phyloP scores from a whole-genome alignment of 768 basidiomycete genomes.

The Dacryopinax spathularia region DNA sequence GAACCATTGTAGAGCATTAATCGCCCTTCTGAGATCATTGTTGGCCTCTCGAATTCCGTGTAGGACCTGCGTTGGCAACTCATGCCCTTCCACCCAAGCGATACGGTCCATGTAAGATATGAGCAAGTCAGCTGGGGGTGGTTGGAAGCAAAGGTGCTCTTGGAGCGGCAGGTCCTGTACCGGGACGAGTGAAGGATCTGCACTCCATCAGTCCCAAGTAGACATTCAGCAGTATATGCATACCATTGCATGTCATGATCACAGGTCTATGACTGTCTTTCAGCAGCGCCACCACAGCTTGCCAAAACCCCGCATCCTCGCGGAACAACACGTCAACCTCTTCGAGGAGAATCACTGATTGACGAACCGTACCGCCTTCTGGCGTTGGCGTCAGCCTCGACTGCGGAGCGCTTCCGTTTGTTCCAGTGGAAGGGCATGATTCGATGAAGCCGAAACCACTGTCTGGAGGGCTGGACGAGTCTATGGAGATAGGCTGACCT shows the following conservation, averaged over 20 bases:
- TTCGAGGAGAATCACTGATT: conserved; percentile 83
- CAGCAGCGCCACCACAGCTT: conserved; percentile 65
- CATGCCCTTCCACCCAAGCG: conserved; percentile 41
- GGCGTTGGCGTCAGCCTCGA: background rate
- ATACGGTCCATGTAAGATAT: conserved; percentile 55
- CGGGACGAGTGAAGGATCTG: conserved; percentile 66
- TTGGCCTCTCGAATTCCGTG: background rate
- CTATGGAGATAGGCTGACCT: background rate
- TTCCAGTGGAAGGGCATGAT: background rate
- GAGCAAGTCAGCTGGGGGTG: conserved; percentile 41
- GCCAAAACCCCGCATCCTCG: conserved; percentile 78
- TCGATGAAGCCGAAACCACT: background rate
- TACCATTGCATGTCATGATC: conserved; percentile 90
- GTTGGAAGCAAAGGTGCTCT: conserved; percentile 46
- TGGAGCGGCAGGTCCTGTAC: conserved; percentile 62
- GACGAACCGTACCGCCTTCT: conserved; percentile 33
- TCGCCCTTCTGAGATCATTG: background rate
- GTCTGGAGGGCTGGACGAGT: conserved; percentile 1
- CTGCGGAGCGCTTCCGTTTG: background rate
- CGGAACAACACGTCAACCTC: conserved; percentile 89
- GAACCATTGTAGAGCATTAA: background rate
- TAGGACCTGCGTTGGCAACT: conserved; percentile 32
- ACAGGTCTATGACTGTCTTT: conserved; percentile 74
- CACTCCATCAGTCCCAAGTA: background rate
- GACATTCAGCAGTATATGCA: conserved; percentile 14